A percentile compares a stretch with the other conserved stretches of the same genome.
Evolutionary conservation across 139 green algal genomes (phyloP).

Genomic region (Dunaliella sp.): DNA sequence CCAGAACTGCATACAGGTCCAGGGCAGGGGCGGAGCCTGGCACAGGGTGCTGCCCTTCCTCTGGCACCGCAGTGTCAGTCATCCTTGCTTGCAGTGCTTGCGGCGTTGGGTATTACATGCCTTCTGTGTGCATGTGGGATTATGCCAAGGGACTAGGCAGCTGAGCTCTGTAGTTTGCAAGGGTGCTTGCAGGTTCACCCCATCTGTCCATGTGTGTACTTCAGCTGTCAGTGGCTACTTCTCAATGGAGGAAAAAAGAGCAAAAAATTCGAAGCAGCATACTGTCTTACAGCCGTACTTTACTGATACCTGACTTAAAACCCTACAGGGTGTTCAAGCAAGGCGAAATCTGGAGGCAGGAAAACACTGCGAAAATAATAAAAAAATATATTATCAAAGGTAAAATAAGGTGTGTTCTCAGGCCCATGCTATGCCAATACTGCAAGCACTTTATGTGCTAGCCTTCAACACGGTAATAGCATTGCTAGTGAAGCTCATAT

Average conservation of each 20-base stretch:
- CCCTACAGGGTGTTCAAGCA: background rate
- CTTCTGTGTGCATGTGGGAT: too few relatives aligned
- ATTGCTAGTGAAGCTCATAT: background rate
- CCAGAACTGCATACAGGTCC: constrained; percentile 12
- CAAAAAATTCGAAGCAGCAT: background rate
- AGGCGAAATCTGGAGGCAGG: too few relatives aligned
- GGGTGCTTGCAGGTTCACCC: too few relatives aligned
- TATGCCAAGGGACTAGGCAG: too few relatives aligned
- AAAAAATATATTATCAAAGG: background rate
- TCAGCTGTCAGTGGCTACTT: background rate
- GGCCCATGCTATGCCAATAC: background rate
- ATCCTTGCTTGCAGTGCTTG: background rate
- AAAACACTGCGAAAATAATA: background rate
- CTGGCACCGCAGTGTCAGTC: background rate
- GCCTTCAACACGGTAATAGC: background rate
- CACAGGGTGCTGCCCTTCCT: background rate
- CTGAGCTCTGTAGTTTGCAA: too few relatives aligned
- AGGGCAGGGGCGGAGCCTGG: background rate
- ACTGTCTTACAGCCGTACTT: background rate
- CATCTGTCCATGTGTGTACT: background rate
- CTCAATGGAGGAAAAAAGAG: too few relatives aligned
- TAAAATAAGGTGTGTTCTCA: background rate
- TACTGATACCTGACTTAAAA: background rate
- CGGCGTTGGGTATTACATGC: too few relatives aligned
- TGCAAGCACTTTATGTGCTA: background rate